A percentile compares a stretch with the other conserved stretches of the same genome.
These are phyloP conservation scores for Neopestalotiopsis rosae DNA, from an alignment of 2,329 filamentous ascomycete genomes.

Conservation along the genomic window DNA sequence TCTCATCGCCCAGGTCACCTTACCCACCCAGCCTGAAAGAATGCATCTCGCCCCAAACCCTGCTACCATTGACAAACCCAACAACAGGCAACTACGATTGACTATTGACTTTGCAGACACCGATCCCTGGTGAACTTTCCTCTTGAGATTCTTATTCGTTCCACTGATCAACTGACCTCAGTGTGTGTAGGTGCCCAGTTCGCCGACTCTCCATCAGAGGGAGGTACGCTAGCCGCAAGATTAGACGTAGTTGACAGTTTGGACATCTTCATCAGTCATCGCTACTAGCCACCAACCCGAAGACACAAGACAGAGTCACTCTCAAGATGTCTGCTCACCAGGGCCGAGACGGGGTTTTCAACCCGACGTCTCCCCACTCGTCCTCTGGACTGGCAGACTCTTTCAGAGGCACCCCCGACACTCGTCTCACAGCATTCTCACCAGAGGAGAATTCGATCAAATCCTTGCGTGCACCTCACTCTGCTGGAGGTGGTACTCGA, in stretches of 20 bases:
- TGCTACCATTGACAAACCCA: no score
- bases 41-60: no score
- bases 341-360: conserved; percentile 16
- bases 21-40: no score
- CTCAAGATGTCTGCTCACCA: background rate
- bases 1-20: no score
- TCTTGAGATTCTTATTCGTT: no score
- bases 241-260: no score
- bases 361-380: conserved; percentile 51
- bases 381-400: conserved; percentile 60
- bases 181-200: no score
- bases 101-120: no score
- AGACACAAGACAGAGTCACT: background rate
- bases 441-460: conserved; percentile 59
- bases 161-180: no score
- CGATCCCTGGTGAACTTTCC: no score
- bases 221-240: background rate
- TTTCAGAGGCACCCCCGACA: conserved; percentile 68
- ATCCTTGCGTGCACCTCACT: conserved; percentile 43
- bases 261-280: no score
- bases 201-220: background rate
- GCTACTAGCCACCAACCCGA: background rate
- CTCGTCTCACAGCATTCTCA: conserved; percentile 67
- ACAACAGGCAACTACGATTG: no score
- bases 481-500: conserved; percentile 36